Conservation (phyloP, 768 basidiomycete genomes). For the Paxillus rubicundulus region DNA sequence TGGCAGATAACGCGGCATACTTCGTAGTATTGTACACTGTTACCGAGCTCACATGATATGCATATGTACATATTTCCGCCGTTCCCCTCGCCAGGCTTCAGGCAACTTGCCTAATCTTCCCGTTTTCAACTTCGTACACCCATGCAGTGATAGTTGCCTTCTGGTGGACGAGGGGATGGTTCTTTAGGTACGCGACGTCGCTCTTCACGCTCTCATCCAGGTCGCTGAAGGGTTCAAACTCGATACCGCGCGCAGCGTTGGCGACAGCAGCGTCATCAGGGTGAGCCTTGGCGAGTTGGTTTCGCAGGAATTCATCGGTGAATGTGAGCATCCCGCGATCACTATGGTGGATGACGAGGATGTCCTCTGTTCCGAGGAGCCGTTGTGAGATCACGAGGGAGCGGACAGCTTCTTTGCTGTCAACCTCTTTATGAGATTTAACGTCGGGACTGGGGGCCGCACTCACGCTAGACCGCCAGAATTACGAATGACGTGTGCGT, state of each 20-base stretch:
- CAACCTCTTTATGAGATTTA: background rate
- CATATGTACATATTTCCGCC: background rate
- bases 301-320: constrained; percentile 46
- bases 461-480: constrained; percentile 66
- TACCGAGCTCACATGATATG: background rate
- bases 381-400: constrained; percentile 72
- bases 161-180: constrained; percentile 52
- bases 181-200: constrained; percentile 58
- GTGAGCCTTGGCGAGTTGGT: constrained; percentile 46
- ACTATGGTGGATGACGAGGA: constrained; percentile 69
- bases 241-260: constrained; percentile 49
- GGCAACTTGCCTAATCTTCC: constrained; percentile 42
- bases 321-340: constrained; percentile 74
- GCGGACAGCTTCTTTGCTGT: constrained; percentile 61
- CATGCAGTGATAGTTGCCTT: constrained; percentile 60
- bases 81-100: background rate
- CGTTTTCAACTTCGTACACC: constrained; percentile 63
- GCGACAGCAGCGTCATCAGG: constrained; percentile 38
- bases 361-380: constrained; percentile 65
- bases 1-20: background rate
- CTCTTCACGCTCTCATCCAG: constrained; percentile 53
- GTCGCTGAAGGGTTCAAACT: constrained; percentile 40
- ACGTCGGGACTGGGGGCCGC: background rate
- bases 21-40: background rate
- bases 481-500: constrained; percentile 72